These are phyloP conservation scores for Achlya hypogyna DNA, from an alignment of 352 stramenopile species.

Conservation along the genomic window DNA sequence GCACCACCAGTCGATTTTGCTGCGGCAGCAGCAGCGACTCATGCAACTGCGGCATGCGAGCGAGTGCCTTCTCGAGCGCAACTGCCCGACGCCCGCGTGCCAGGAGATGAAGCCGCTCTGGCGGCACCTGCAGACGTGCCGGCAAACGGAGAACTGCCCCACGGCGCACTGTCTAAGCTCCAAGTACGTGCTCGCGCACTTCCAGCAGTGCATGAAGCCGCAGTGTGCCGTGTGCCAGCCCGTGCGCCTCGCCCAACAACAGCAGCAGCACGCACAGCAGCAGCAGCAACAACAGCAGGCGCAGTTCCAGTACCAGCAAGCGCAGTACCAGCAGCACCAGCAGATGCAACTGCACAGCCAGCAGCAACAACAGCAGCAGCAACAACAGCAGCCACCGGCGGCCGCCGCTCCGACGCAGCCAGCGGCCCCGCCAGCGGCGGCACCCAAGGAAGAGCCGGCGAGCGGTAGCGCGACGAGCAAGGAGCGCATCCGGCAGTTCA, in stretches of 20 bases:
- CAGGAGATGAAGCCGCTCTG: conserved; percentile 85
- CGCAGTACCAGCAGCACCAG: not conserved
- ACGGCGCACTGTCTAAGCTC: conserved; percentile 88
- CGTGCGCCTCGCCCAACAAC: conserved; percentile 81
- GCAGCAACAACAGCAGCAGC: conserved; percentile 10
- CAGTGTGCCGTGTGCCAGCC: conserved; percentile 83
- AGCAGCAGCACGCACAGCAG: not conserved
- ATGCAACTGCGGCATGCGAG: conserved; percentile 84
- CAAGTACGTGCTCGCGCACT: conserved; percentile 87
- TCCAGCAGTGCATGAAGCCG: conserved; percentile 86
- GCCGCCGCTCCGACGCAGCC: not conserved
- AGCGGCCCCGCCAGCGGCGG: not conserved
- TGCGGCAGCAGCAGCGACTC: conserved; percentile 89
- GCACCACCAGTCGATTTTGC: conserved; percentile 46
- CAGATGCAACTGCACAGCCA: not conserved
- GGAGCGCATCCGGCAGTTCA: conserved; percentile 17
- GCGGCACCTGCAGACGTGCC: conserved; percentile 89
- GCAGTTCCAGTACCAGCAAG: not conserved
- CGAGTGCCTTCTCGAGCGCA: conserved; percentile 82
- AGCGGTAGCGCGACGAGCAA: not conserved
- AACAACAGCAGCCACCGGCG: conserved; percentile 13
- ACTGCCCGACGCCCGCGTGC: conserved; percentile 78
- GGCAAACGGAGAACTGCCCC: conserved; percentile 79
- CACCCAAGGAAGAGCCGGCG: conserved; percentile 6
- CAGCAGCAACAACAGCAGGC: not conserved